Conservation (phyloP, 2,329 filamentous ascomycete species). For the Emmonsia crescens region DNA sequence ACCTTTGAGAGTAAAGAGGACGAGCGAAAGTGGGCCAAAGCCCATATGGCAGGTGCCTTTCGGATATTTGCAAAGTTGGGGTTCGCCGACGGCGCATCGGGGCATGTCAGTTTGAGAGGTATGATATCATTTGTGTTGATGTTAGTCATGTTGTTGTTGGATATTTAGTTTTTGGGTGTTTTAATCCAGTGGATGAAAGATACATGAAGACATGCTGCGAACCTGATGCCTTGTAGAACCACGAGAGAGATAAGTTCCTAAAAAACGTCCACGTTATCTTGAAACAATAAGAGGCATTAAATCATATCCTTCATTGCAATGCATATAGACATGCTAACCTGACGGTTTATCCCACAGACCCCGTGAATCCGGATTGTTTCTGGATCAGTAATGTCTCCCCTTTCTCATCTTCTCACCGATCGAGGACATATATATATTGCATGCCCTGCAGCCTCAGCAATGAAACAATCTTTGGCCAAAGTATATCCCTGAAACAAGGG, state of each 20-base stretch:
- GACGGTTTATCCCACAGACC: constrained; percentile 9
- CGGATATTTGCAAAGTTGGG: constrained; percentile 39
- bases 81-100: constrained; percentile 37
- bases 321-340: neutral
- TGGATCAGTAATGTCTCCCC: constrained; percentile 21
- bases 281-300: neutral
- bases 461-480: neutral
- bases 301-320: neutral
- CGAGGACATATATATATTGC: neutral
- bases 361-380: constrained; percentile 18
- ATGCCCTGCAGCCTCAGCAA: neutral
- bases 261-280: neutral
- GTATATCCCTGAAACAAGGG: neutral
- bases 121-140: neutral
- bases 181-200: neutral
- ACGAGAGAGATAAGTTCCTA: neutral
- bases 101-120: constrained; percentile 33
- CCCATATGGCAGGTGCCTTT: constrained; percentile 38
- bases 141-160: neutral
- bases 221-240: too few species aligned
- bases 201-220: neutral
- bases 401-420: neutral
- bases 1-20: constrained; percentile 21
- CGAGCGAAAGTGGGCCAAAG: constrained; percentile 26
- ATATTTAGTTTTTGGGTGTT: neutral